phyloP scores from a whole-genome alignment of 1,139 yeast genomes.

The Nadsonia starkeyi-henricii region DNA sequence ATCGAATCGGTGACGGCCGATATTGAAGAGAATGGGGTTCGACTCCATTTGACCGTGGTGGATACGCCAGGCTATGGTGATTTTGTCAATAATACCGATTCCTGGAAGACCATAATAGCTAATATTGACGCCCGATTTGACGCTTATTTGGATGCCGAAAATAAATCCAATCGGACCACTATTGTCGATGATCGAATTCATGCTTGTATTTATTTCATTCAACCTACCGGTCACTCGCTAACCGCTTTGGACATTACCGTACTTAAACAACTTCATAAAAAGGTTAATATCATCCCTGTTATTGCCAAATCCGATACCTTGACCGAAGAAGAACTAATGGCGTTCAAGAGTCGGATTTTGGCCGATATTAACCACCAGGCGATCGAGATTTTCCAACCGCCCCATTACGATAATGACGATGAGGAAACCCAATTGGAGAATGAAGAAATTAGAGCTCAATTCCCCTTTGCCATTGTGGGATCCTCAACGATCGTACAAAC shows the following conservation, averaged over 20 bases:
- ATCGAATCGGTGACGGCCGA: constrained; percentile 58
- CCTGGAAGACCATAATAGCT: constrained; percentile 89
- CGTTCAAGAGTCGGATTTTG: constrained; percentile 56
- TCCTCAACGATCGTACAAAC: constrained; percentile 66
- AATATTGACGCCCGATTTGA: constrained; percentile 83
- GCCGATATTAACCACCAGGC: constrained; percentile 66
- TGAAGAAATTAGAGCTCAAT: constrained; percentile 48
- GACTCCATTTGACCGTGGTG: constrained; percentile 68
- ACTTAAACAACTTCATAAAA: constrained; percentile 79
- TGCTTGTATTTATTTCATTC: constrained; percentile 92
- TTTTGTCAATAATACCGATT: constrained; percentile 68
- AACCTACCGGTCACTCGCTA: constrained; percentile 92
- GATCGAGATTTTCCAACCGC: constrained; percentile 70
- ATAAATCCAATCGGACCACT: constrained; percentile 65
- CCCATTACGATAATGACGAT: constrained; percentile 69
- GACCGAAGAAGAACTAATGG: constrained; percentile 69
- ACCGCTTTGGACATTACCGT: constrained; percentile 80
- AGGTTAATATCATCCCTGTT: constrained; percentile 86
- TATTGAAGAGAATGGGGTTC: constrained; percentile 89
- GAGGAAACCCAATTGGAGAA: constrained; percentile 59
- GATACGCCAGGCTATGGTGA: constrained; percentile 96
- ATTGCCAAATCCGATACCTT: constrained; percentile 91
- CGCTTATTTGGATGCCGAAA: constrained; percentile 78
- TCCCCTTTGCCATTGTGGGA: constrained; percentile 94
- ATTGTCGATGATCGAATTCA: constrained; percentile 83